phyloP scores from a whole-genome alignment of 2,329 filamentous ascomycete species.

The Calonectria pseudoturangicola region DNA sequence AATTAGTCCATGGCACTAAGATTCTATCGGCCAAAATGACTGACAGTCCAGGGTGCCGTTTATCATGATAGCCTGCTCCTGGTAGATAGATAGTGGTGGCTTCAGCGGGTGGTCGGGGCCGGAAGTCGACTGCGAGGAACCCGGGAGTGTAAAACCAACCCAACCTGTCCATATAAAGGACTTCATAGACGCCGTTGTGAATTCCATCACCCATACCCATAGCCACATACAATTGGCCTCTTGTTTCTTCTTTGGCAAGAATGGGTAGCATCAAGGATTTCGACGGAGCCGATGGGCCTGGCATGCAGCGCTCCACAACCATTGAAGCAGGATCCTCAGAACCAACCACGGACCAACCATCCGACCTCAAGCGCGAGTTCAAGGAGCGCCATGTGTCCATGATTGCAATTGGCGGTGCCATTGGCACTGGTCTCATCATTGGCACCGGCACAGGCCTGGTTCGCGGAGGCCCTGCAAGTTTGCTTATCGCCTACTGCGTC shows the following conservation, averaged over 20 bases:
- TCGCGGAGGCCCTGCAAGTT: constrained; percentile 76
- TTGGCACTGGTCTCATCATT: constrained; percentile 84
- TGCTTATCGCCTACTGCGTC: constrained; percentile 82
- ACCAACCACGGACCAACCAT: not conserved
- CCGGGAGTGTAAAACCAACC: no score
- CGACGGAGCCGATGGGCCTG: not conserved
- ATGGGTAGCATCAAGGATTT: constrained; percentile 14
- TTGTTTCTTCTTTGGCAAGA: not conserved
- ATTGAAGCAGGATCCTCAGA: constrained; percentile 1
- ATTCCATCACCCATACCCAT: not conserved
- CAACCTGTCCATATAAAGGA: not conserved
- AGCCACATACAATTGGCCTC: not conserved
- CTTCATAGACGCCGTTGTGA: not conserved
- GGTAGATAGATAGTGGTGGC: not conserved
- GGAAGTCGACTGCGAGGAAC: not conserved
- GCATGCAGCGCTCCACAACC: not conserved
- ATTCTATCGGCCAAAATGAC: not conserved
- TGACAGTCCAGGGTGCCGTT: not conserved
- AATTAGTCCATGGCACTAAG: not conserved
- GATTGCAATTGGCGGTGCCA: constrained; percentile 83
- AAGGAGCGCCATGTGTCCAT: constrained; percentile 74
- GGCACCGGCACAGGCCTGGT: constrained; percentile 75
- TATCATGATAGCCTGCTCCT: constrained; percentile 1
- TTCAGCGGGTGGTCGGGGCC: not conserved
- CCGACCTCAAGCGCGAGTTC: constrained; percentile 68